phyloP scores from a whole-genome alignment of 257 asterid species.

The Henckelia pumila region DNA sequence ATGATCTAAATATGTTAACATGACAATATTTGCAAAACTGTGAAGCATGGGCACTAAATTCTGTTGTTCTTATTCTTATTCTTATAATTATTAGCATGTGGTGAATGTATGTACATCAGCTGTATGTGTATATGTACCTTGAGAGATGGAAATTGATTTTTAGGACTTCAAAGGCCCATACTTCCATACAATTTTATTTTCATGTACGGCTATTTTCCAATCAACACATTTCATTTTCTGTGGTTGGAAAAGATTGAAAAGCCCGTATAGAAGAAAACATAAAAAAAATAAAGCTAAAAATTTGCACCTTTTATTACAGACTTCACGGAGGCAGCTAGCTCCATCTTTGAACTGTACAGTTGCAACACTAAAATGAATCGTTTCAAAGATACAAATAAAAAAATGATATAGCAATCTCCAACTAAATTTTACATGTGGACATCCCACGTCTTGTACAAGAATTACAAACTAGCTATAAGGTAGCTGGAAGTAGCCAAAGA shows the following conservation, averaged over 20 bases:
- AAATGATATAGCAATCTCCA: background rate
- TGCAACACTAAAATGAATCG: background rate
- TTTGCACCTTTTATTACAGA: background rate
- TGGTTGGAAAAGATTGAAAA: background rate
- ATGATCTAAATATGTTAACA: no score
- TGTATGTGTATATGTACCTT: no score
- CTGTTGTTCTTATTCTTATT: no score
- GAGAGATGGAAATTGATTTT: no score
- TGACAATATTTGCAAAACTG: no score
- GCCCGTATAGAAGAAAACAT: background rate
- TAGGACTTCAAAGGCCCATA: no score
- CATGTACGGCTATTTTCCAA: background rate
- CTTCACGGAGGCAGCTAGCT: background rate
- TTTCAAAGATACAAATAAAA: background rate
- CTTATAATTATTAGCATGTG: no score
- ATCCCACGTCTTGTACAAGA: background rate
- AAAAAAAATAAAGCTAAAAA: no score
- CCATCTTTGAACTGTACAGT: background rate
- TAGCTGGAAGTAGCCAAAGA: slow-evolving; percentile 69
- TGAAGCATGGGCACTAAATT: no score
- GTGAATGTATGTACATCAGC: no score
- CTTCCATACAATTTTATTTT: no score
- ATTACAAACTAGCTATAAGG: background rate
- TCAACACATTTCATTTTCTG: background rate
- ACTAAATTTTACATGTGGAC: background rate